Conservation (phyloP, 2,329 filamentous ascomycete genomes). For the Cryoendolithus antarcticus region DNA sequence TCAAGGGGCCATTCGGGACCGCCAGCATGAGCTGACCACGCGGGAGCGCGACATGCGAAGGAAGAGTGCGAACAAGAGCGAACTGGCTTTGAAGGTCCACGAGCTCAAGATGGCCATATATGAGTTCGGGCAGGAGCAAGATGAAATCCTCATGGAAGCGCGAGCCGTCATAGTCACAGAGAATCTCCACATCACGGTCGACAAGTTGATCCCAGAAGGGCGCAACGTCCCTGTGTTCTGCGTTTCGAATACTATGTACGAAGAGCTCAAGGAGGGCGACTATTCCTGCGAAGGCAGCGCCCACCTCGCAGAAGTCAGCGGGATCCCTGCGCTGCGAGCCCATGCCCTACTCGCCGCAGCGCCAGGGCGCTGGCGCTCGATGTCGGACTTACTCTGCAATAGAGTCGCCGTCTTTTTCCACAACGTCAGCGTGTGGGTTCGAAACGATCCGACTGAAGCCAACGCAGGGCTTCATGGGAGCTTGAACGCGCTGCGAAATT, state of each 20-base stretch:
- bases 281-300: neutral
- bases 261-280: neutral
- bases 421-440: neutral
- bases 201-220: neutral
- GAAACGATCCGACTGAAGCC: too few species aligned
- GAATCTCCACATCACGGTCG: neutral
- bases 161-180: neutral
- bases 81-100: neutral
- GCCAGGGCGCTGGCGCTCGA: neutral
- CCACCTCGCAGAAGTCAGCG: neutral
- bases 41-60: too few species aligned
- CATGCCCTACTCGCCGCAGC: neutral
- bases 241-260: conserved; percentile 1
- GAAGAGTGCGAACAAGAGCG: neutral
- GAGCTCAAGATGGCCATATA: too few species aligned
- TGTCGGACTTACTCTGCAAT: neutral
- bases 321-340: neutral
- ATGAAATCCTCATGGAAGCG: neutral
- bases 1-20: neutral
- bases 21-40: neutral
- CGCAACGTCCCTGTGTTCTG: neutral
- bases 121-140: too few species aligned
- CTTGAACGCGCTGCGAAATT: too few species aligned
- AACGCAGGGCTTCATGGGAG: too few species aligned
- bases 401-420: neutral